Conservation (phyloP, 164 flowering plant species). For the Magnolia kwangsiensis region DNA sequence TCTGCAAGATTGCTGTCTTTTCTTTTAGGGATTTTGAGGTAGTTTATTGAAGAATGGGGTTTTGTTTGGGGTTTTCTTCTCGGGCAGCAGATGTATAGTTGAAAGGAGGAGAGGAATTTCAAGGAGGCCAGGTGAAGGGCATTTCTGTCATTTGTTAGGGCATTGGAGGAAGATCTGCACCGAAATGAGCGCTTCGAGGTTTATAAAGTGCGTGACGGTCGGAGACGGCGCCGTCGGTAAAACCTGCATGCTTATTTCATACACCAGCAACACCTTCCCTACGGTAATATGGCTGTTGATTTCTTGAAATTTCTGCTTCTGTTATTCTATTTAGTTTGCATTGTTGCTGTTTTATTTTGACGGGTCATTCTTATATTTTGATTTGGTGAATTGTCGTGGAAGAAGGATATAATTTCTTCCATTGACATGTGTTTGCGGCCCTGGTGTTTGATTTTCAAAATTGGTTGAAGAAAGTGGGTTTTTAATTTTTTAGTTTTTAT, state of each 20-base stretch:
- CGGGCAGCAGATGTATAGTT: slow-evolving; percentile 22
- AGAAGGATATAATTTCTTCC: background rate
- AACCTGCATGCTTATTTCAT: slow-evolving; percentile 86
- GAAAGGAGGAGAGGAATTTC: slow-evolving; percentile 6
- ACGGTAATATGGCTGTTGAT: slow-evolving; percentile 38
- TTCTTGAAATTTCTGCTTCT: background rate
- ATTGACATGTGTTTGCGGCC: background rate
- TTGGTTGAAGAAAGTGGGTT: background rate
- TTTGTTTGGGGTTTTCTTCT: slow-evolving; percentile 7
- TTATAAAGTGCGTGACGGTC: slow-evolving; percentile 85
- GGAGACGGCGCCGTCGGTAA: slow-evolving; percentile 92
- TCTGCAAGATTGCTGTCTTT: slow-evolving; percentile 1
- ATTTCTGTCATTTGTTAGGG: background rate
- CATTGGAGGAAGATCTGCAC: slow-evolving; percentile 4
- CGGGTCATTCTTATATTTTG: background rate
- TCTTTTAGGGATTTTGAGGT: slow-evolving; percentile 3
- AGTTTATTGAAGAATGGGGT: slow-evolving; percentile 12
- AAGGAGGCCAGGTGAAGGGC: background rate
- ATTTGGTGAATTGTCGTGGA: background rate
- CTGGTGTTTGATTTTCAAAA: background rate
- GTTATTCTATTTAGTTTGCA: background rate
- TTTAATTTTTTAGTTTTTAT: background rate
- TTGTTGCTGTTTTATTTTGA: background rate
- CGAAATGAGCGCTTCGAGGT: slow-evolving; percentile 72
- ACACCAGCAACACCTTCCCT: slow-evolving; percentile 83